Conservation (phyloP, 768 basidiomycete genomes). For the Serendipita sp. region DNA sequence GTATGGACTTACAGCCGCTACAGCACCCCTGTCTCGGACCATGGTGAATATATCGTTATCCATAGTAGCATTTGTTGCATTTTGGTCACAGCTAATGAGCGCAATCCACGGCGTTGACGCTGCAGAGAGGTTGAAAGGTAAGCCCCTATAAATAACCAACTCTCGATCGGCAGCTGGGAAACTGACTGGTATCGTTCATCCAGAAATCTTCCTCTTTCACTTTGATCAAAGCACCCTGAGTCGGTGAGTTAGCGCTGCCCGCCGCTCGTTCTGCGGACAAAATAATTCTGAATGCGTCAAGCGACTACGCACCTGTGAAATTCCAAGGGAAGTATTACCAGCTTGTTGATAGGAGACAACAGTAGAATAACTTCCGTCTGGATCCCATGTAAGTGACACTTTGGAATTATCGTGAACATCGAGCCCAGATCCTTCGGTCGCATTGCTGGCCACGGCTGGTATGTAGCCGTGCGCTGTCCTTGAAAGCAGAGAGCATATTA, state of each 20-base stretch:
- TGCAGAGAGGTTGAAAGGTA: constrained; percentile 13
- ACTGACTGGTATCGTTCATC: constrained; percentile 27
- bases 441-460: neutral
- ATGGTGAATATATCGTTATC: constrained; percentile 67
- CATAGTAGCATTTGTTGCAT: constrained; percentile 45
- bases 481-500: no score
- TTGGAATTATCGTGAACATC: constrained; percentile 3
- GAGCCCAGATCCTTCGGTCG: neutral
- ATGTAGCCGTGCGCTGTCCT: neutral
- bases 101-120: constrained; percentile 85
- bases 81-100: constrained; percentile 65
- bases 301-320: neutral
- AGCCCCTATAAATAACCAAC: neutral
- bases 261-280: neutral
- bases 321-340: constrained; percentile 5
- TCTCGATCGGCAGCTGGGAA: neutral
- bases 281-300: neutral
- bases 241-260: neutral
- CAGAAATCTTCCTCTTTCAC: neutral
- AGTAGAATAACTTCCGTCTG: neutral
- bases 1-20: constrained; percentile 44
- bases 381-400: neutral
- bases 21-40: constrained; percentile 62
- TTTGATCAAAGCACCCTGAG: neutral
- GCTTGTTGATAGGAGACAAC: neutral